Conservation (phyloP, 768 basidiomycete genomes). For the Strobilomyces confusus region DNA sequence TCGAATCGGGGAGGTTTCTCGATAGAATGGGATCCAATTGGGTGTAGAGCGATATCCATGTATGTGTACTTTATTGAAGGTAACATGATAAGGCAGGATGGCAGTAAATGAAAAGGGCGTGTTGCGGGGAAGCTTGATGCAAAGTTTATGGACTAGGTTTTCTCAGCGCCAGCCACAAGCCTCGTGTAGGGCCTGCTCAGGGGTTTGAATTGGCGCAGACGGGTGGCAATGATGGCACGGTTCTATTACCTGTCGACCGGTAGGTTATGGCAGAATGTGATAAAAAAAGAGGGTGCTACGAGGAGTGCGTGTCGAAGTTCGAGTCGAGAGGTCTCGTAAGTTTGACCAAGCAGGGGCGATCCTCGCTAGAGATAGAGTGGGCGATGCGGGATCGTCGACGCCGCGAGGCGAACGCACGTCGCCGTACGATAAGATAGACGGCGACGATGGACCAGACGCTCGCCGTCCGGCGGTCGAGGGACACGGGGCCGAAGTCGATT, state of each 20-base stretch:
- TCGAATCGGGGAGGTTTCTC: conserved; percentile 1
- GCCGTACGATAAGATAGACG: background rate
- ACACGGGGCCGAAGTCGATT: background rate
- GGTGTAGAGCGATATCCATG: conserved; percentile 12
- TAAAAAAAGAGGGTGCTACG: conserved; percentile 9
- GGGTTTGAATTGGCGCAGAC: conserved; percentile 7
- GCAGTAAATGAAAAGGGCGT: conserved; percentile 24
- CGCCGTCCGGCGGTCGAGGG: background rate
- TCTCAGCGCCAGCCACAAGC: conserved; percentile 3
- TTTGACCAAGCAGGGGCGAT: conserved; percentile 1
- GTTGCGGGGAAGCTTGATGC: conserved; percentile 26
- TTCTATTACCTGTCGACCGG: conserved; percentile 16
- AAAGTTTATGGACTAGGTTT: conserved; percentile 19
- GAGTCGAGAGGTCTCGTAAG: conserved; percentile 21
- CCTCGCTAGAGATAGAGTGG: conserved; percentile 5
- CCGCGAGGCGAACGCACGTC: conserved; percentile 3
- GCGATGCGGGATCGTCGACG: conserved; percentile 13
- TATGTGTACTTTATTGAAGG: conserved; percentile 14
- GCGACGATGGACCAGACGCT: background rate
- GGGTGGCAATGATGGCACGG: conserved; percentile 6
- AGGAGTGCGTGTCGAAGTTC: background rate
- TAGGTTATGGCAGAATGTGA: conserved; percentile 9
- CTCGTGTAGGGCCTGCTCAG: conserved; percentile 20
- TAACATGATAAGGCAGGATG: conserved; percentile 2
- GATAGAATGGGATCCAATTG: conserved; percentile 1